Percentiles rank a stretch among this genome's conserved stretches.
These are phyloP conservation scores for Hebeloma cylindrosporum DNA, from an alignment of 768 basidiomycete genomes.

Conservation along the genomic window DNA sequence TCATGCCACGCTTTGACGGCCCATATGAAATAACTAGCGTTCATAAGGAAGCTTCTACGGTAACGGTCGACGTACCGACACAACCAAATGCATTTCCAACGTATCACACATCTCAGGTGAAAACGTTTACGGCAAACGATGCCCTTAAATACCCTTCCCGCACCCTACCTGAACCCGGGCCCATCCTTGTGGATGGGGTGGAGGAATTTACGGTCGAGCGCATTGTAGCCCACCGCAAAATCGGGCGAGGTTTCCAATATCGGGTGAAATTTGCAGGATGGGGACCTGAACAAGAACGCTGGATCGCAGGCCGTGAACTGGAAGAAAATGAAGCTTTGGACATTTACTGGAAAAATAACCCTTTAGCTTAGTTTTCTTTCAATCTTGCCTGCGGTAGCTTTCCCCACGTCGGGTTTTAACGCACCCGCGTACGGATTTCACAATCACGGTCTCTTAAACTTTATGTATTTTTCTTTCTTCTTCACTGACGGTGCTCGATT, in stretches of 20 bases:
- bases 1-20: slow-evolving; percentile 35
- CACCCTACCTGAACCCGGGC: slow-evolving; percentile 14
- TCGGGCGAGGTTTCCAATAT: slow-evolving; percentile 26
- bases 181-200: slow-evolving; percentile 23
- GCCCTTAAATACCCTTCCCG: slow-evolving; percentile 26
- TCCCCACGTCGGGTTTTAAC: slow-evolving; percentile 9
- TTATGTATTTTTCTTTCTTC: not conserved
- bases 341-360: slow-evolving; percentile 1
- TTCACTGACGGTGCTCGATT: not conserved
- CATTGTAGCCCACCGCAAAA: slow-evolving; percentile 25
- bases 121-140: slow-evolving; percentile 29
- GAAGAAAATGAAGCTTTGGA: slow-evolving; percentile 19
- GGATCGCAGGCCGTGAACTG: slow-evolving; percentile 26
- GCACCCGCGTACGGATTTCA: slow-evolving; percentile 8
- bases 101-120: slow-evolving; percentile 35
- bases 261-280: slow-evolving; percentile 32
- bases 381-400: slow-evolving; percentile 9
- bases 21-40: slow-evolving; percentile 26
- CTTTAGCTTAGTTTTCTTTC: slow-evolving; percentile 1
- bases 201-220: slow-evolving; percentile 24
- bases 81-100: slow-evolving; percentile 26
- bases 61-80: slow-evolving; percentile 22
- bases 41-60: slow-evolving; percentile 16
- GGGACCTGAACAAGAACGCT: slow-evolving; percentile 21
- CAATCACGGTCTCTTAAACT: no score